Evolutionary conservation across 768 basidiomycete species (phyloP), one percentile per base, ranked within the genome.

Genomic region (Mycena crocata): DNA sequence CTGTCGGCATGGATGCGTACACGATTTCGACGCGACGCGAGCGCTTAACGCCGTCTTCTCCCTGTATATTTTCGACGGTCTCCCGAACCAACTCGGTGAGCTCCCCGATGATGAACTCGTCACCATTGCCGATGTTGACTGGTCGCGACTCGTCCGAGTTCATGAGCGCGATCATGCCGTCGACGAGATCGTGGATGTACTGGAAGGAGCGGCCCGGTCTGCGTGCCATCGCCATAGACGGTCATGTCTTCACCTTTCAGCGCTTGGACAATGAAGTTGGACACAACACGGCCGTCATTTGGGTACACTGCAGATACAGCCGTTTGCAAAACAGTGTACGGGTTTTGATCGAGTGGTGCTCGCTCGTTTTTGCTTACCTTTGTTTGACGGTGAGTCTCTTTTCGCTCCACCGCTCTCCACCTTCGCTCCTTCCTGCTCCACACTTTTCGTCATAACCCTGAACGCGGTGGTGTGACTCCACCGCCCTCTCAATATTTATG

Each of bases 261-360:
- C 19, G 98, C 98, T 74, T 98, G 96, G 56, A 99, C 93, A 76
- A 98, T 97, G 80, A 99, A 99, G 83, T 99, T 99, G 75, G 95
- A 97, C 30, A 99, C 98, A 70, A 99, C 96, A 64, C 98, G 94
- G 17, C 98, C 98, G 75, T 99, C 98, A 75, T 89, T 88, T 8
- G 96, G 95, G 82, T 98, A 98, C 96, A 98, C 93, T 94, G 59
- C 44, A 51, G 26, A 44, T n/a, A n/a, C n/a, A n/a, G n/a, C n/a
- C n/a, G n/a, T n/a, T n/a, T n/a, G n/a, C n/a, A n/a, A n/a, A n/a
- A n/a, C n/a, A n/a, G n/a, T n/a, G n/a, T n/a, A n/a, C n/a, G n/a
- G n/a, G n/a, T n/a, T n/a, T n/a, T n/a, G n/a, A n/a, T n/a, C n/a
- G n/a, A n/a, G n/a, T n/a, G n/a, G n/a, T n/a, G n/a, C n/a, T n/a